phyloP scores from a whole-genome alignment of 2,329 filamentous ascomycete species.

The Clonostachys sp. region DNA sequence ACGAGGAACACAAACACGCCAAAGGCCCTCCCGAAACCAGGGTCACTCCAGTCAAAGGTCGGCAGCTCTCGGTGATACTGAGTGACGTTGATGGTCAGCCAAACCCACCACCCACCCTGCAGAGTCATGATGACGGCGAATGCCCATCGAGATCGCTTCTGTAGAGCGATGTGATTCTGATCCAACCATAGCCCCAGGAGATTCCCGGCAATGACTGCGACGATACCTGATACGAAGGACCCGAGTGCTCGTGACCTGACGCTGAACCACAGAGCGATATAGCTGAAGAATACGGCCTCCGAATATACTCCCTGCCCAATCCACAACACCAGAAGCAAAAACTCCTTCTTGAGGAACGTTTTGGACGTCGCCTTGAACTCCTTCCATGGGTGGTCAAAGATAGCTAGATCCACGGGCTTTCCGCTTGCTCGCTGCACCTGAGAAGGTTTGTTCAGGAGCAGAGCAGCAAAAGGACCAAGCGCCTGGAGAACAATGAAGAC shows the following conservation, averaged over 20 bases:
- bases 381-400: constrained; percentile 42
- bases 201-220: constrained; percentile 59
- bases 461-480: constrained; percentile 50
- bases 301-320: not conserved
- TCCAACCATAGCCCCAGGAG: constrained; percentile 59
- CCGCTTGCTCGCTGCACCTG: constrained; percentile 60
- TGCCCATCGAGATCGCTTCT: constrained; percentile 42
- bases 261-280: constrained; percentile 22
- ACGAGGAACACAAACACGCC: constrained; percentile 61
- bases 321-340: constrained; percentile 33
- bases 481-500: constrained; percentile 64
- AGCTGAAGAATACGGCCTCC: constrained; percentile 39
- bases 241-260: constrained; percentile 34
- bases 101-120: constrained; percentile 66
- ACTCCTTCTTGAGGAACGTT: constrained; percentile 52
- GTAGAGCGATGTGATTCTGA: constrained; percentile 42
- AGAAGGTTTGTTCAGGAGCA: constrained; percentile 51
- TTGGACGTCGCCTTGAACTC: constrained; percentile 52
- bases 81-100: constrained; percentile 59
- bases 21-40: constrained; percentile 60
- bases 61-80: constrained; percentile 50
- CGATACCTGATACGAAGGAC: constrained; percentile 61
- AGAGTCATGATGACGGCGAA: constrained; percentile 46
- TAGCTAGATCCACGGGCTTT: constrained; percentile 47
- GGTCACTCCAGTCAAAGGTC: constrained; percentile 57